Percentiles rank a stretch among this genome's conserved stretches.
These are phyloP conservation scores for Claviceps sp. DNA, from an alignment of 2,329 filamentous ascomycete genomes.

Conservation along the genomic window DNA sequence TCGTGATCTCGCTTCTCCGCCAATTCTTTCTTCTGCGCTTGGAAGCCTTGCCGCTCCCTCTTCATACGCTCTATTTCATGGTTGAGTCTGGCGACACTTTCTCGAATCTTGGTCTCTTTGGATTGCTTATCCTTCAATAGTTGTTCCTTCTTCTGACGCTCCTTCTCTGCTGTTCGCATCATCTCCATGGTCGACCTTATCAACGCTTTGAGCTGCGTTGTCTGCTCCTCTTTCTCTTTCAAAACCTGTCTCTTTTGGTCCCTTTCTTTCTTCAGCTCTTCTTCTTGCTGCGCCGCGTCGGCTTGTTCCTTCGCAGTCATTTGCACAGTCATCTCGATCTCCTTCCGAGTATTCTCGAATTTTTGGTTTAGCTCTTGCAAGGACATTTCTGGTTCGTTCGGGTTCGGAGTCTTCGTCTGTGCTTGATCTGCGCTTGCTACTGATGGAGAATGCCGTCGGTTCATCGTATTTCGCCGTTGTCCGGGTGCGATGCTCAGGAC, in stretches of 20 bases:
- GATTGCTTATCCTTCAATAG: constrained; percentile 53
- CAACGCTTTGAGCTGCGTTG: constrained; percentile 68
- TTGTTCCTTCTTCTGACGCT: constrained; percentile 66
- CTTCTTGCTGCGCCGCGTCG: constrained; percentile 52
- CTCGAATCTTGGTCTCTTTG: constrained; percentile 55
- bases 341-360: constrained; percentile 66
- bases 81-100: constrained; percentile 57
- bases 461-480: constrained; percentile 42
- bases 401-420: constrained; percentile 28
- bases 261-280: constrained; percentile 61
- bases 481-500: constrained; percentile 30
- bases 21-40: constrained; percentile 37
- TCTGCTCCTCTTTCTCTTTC: constrained; percentile 85
- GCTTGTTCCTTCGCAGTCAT: constrained; percentile 60
- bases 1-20: constrained; percentile 38
- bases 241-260: constrained; percentile 64
- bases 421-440: constrained; percentile 41
- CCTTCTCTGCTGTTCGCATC: constrained; percentile 69
- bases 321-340: constrained; percentile 66
- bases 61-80: constrained; percentile 48
- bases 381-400: constrained; percentile 48
- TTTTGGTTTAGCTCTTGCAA: constrained; percentile 69
- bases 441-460: constrained; percentile 63
- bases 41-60: constrained; percentile 39
- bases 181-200: constrained; percentile 67